phyloP scores from a whole-genome alignment of 805 yeast genomes.

The Ascoidea asiatica region DNA sequence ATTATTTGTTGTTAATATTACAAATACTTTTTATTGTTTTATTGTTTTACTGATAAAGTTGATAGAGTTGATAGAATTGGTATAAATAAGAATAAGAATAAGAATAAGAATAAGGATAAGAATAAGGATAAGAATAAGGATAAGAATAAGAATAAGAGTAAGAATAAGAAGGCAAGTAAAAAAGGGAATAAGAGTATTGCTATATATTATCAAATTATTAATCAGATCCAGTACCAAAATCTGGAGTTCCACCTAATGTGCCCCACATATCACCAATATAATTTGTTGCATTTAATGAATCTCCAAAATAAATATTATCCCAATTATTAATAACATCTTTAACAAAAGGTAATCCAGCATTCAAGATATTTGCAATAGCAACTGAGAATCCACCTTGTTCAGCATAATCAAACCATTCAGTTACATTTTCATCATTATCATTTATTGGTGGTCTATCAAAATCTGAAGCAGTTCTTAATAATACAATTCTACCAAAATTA shows the following conservation, averaged over 20 bases:
- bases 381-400: slow-evolving; percentile 37
- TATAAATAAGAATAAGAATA: too few species aligned
- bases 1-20: too few species aligned
- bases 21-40: too few species aligned
- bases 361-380: slow-evolving; percentile 35
- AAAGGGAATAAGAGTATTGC: too few species aligned
- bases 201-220: too few species aligned
- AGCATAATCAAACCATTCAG: slow-evolving; percentile 35
- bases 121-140: too few species aligned
- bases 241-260: slow-evolving; percentile 32
- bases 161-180: too few species aligned
- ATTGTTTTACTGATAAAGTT: too few species aligned
- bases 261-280: slow-evolving; percentile 51
- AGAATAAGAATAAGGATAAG: too few species aligned
- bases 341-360: slow-evolving; percentile 41
- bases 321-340: slow-evolving; percentile 38
- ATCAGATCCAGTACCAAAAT: slow-evolving; percentile 20
- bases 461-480: slow-evolving; percentile 50
- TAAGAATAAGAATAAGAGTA: too few species aligned
- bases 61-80: too few species aligned
- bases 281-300: slow-evolving; percentile 29
- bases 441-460: slow-evolving; percentile 39
- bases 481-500: slow-evolving; percentile 42
- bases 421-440: slow-evolving; percentile 27
- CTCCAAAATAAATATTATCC: slow-evolving; percentile 20